These are phyloP conservation scores for Streptanthus diversifolius DNA, from an alignment of 345 rosid genomes.

Conservation along the genomic window DNA sequence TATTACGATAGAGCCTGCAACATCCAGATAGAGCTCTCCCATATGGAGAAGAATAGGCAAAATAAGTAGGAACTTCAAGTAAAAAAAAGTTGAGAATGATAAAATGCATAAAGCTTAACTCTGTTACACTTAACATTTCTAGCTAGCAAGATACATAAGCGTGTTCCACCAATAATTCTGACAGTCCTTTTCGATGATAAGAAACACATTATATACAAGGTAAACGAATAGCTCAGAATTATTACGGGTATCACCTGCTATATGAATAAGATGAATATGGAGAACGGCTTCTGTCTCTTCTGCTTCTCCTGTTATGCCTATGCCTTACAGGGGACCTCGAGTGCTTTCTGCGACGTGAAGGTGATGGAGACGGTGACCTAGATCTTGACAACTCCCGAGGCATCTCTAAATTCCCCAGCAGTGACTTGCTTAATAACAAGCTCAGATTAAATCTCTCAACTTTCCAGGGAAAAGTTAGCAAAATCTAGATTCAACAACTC, in stretches of 20 bases:
- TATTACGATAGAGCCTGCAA: background rate
- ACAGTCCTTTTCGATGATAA: slow-evolving; percentile 16
- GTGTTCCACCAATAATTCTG: slow-evolving; percentile 43
- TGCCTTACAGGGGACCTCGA: slow-evolving; percentile 70
- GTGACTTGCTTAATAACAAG: slow-evolving; percentile 4
- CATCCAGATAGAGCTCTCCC: slow-evolving; percentile 1
- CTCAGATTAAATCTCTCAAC: background rate
- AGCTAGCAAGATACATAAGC: slow-evolving; percentile 19
- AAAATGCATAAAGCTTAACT: slow-evolving; percentile 32
- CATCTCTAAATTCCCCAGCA: slow-evolving; percentile 41
- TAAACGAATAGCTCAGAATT: slow-evolving; percentile 4
- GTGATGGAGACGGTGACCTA: slow-evolving; percentile 69
- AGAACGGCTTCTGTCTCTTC: slow-evolving; percentile 76
- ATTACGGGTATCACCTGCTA: slow-evolving; percentile 76
- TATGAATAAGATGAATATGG: slow-evolving; percentile 68
- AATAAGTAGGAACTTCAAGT: background rate
- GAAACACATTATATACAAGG: slow-evolving; percentile 5
- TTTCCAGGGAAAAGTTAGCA: background rate
- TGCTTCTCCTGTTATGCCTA: slow-evolving; percentile 69
- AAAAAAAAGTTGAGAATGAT: slow-evolving; percentile 17
- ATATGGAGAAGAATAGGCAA: background rate
- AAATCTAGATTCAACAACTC: slow-evolving; percentile 6
- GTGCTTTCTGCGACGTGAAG: slow-evolving; percentile 60
- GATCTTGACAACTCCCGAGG: slow-evolving; percentile 75
- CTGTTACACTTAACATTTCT: slow-evolving; percentile 28